Evolutionary conservation across 2,329 filamentous ascomycete genomes (phyloP).

Genomic region (Colletotrichum scovillei): DNA sequence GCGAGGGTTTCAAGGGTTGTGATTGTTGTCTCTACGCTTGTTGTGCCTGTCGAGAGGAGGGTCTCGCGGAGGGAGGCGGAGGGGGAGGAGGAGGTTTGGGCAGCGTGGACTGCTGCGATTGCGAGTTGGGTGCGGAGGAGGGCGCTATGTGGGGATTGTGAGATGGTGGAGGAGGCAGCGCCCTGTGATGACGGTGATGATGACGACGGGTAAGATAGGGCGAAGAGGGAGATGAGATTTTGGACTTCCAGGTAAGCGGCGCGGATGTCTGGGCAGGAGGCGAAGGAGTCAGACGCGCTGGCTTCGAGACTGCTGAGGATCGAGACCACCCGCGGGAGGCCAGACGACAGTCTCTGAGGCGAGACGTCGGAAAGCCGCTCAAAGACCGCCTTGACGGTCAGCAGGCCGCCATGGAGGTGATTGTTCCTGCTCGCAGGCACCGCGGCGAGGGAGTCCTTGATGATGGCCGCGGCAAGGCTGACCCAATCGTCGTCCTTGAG

Average conservation of each 20-base stretch:
- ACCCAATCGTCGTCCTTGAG: slow-evolving; percentile 64
- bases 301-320: slow-evolving; percentile 40
- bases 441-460: slow-evolving; percentile 44
- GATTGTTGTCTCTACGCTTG: slow-evolving; percentile 50
- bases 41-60: slow-evolving; percentile 6
- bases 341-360: slow-evolving; percentile 48
- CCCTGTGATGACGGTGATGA: background rate
- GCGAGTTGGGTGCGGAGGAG: slow-evolving; percentile 53
- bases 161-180: background rate
- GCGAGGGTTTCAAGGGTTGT: slow-evolving; percentile 52
- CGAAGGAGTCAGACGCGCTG: slow-evolving; percentile 19
- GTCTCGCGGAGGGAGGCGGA: slow-evolving; percentile 16
- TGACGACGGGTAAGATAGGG: slow-evolving; percentile 19
- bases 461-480: slow-evolving; percentile 49
- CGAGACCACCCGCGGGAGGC: slow-evolving; percentile 41
- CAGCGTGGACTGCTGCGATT: slow-evolving; percentile 47
- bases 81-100: slow-evolving; percentile 37
- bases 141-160: slow-evolving; percentile 41
- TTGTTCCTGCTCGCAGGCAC: slow-evolving; percentile 56
- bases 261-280: slow-evolving; percentile 52
- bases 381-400: slow-evolving; percentile 67
- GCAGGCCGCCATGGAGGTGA: slow-evolving; percentile 66
- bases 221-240: slow-evolving; percentile 52
- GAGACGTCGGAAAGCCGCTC: slow-evolving; percentile 58
- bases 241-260: slow-evolving; percentile 59